phyloP scores from a whole-genome alignment of 1,139 yeast species.

The Scheffersomyces titani region DNA sequence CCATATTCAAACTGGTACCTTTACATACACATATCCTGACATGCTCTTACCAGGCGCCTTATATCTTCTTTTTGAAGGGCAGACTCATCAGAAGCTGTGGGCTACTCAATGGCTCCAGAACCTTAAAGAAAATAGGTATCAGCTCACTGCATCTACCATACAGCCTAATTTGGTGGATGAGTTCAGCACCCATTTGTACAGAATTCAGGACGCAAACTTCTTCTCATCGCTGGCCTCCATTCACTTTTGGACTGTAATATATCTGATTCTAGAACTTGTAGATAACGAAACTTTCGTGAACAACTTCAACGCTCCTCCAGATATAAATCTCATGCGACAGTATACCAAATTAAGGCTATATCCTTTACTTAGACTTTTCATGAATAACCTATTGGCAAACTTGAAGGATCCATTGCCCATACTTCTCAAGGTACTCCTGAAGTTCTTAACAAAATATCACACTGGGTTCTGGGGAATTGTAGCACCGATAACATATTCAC shows the following conservation, averaged over 20 bases:
- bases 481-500: slow-evolving; percentile 52
- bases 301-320: slow-evolving; percentile 44
- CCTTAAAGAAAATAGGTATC: slow-evolving; percentile 9
- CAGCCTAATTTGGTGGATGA: slow-evolving; percentile 52
- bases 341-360: slow-evolving; percentile 39
- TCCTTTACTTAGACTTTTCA: slow-evolving; percentile 48
- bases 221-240: slow-evolving; percentile 46
- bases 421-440: slow-evolving; percentile 47
- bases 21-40: slow-evolving; percentile 3
- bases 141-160: slow-evolving; percentile 14
- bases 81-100: slow-evolving; percentile 47
- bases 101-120: slow-evolving; percentile 32
- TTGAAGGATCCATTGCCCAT: slow-evolving; percentile 57
- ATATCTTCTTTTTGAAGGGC: slow-evolving; percentile 55
- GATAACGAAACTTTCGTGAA: slow-evolving; percentile 40
- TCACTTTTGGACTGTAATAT: slow-evolving; percentile 55
- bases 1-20: background rate
- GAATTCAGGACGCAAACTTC: slow-evolving; percentile 52
- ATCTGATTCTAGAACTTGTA: slow-evolving; percentile 40
- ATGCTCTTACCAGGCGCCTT: slow-evolving; percentile 49
- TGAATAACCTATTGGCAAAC: slow-evolving; percentile 51
- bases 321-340: slow-evolving; percentile 43
- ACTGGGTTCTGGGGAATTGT: slow-evolving; percentile 52
- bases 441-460: slow-evolving; percentile 41
- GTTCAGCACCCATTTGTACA: slow-evolving; percentile 49